A percentile compares a stretch with the other conserved stretches of the same genome.
Evolutionary conservation across 345 rosid species (phyloP).

Genomic region (Hibiscus trionum): DNA sequence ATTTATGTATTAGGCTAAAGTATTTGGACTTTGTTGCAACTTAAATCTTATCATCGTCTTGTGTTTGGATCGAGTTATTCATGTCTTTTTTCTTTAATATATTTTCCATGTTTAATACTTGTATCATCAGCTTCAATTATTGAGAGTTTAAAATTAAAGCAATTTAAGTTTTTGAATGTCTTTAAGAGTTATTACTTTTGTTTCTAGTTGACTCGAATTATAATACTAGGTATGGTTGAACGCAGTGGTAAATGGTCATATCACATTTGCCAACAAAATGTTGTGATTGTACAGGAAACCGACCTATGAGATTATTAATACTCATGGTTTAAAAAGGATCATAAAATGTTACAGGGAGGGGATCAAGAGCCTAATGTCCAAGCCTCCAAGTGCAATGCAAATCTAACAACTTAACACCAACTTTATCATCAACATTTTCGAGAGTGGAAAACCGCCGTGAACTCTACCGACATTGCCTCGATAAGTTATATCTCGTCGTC

Average conservation of each 20-base stretch:
- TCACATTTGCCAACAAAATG: not conserved
- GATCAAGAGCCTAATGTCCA: slow-evolving; percentile 55
- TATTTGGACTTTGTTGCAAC: not conserved
- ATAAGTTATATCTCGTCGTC: slow-evolving; percentile 1
- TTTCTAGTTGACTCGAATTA: not conserved
- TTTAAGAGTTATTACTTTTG: no score
- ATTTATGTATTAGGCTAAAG: not conserved
- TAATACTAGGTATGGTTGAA: not conserved
- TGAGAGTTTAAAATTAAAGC: no score
- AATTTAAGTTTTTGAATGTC: not conserved
- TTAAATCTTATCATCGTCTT: not conserved
- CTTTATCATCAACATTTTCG: slow-evolving; percentile 23
- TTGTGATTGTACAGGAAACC: not conserved
- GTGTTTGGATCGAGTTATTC: not conserved
- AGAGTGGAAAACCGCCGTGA: slow-evolving; percentile 35
- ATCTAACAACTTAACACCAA: slow-evolving; percentile 23
- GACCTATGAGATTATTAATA: not conserved
- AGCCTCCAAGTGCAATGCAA: not conserved
- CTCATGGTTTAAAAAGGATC: not conserved
- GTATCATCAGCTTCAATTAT: not conserved
- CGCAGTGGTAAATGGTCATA: not conserved
- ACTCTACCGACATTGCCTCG: slow-evolving; percentile 31
- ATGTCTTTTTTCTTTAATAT: not conserved
- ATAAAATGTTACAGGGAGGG: slow-evolving; percentile 15
- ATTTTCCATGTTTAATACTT: not conserved